Percentiles rank a stretch among this genome's conserved stretches.
Conservation (phyloP, 2,329 filamentous ascomycete genomes). For the Colletotrichum endophyticum region DNA sequence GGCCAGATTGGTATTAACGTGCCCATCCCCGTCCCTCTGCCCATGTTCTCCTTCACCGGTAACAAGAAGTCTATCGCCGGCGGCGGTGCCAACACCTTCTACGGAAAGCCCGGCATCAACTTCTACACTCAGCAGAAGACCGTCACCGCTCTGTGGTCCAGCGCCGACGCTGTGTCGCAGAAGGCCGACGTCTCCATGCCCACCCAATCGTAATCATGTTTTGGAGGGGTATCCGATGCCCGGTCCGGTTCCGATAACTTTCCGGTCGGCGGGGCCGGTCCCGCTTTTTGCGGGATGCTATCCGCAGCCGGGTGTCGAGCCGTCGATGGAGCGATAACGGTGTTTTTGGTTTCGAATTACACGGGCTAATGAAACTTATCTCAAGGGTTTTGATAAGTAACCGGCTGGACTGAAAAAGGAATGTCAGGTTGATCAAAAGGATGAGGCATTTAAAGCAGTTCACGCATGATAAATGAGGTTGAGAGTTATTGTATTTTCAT, state of each 20-base stretch:
- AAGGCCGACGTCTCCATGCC: constrained; percentile 94
- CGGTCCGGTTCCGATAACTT: neutral
- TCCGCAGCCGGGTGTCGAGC: neutral
- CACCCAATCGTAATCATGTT: constrained; percentile 41
- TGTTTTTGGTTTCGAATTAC: neutral
- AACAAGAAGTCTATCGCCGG: constrained; percentile 93
- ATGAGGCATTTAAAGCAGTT: neutral
- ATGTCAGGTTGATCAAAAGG: neutral
- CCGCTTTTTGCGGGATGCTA: neutral
- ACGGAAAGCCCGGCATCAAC: constrained; percentile 87
- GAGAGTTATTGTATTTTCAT: neutral
- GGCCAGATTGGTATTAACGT: constrained; percentile 89
- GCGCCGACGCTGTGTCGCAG: constrained; percentile 81
- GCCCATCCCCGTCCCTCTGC: constrained; percentile 74
- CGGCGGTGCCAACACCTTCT: constrained; percentile 92
- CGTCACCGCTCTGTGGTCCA: constrained; percentile 89
- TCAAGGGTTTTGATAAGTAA: neutral
- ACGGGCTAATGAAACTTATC: neutral
- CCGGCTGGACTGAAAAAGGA: neutral
- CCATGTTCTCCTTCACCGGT: constrained; percentile 75
- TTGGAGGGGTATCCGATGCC: neutral
- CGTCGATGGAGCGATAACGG: neutral
- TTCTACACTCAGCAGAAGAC: constrained; percentile 99
- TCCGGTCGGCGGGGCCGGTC: neutral
- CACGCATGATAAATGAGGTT: neutral